Percentiles rank a stretch among this genome's conserved stretches.
Evolutionary conservation across 2,329 filamentous ascomycete species (phyloP).

Genomic region (Cordyceps fumosorosea): DNA sequence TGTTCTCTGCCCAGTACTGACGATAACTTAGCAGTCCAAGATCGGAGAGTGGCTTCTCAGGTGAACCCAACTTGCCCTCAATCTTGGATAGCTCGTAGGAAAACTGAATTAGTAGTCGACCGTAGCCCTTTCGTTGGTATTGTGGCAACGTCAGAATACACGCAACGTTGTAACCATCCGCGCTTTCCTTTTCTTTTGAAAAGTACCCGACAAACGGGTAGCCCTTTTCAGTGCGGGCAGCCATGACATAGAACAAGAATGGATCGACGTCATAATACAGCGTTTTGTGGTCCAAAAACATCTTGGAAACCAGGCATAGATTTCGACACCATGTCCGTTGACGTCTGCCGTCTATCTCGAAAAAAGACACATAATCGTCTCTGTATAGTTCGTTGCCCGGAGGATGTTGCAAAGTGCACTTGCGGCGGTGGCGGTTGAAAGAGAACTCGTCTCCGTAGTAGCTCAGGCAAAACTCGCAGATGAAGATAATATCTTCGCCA

Average conservation of each 20-base stretch:
- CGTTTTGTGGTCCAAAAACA: slow-evolving; percentile 97
- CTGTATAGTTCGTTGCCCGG: slow-evolving; percentile 98
- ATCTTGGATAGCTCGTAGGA: slow-evolving; percentile 95
- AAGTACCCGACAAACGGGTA: slow-evolving; percentile 99
- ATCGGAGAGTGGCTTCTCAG: slow-evolving; percentile 94
- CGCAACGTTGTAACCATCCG: slow-evolving; percentile 94
- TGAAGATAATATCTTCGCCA: slow-evolving; percentile 84
- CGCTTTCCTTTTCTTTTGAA: slow-evolving; percentile 95
- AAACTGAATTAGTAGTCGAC: slow-evolving; percentile 89
- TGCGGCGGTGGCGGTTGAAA: slow-evolving; percentile 78
- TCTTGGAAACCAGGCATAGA: slow-evolving; percentile 86
- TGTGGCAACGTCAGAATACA: slow-evolving; percentile 96
- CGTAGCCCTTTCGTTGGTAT: slow-evolving; percentile 92
- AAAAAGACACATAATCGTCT: slow-evolving; percentile 89
- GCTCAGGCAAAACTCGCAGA: slow-evolving; percentile 93
- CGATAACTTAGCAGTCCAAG: slow-evolving; percentile 88
- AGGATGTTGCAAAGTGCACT: slow-evolving; percentile 86
- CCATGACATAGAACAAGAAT: slow-evolving; percentile 98
- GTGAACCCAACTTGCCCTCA: slow-evolving; percentile 89
- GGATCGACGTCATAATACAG: slow-evolving; percentile 99
- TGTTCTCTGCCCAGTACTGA: slow-evolving; percentile 95
- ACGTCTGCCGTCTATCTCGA: slow-evolving; percentile 90
- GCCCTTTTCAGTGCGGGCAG: slow-evolving; percentile 77
- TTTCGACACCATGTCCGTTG: slow-evolving; percentile 97
- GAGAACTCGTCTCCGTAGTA: slow-evolving; percentile 82